These are phyloP conservation scores for Hypoxylon fuscum DNA, from an alignment of 495 filamentous ascomycete genomes.

Conservation along the genomic window DNA sequence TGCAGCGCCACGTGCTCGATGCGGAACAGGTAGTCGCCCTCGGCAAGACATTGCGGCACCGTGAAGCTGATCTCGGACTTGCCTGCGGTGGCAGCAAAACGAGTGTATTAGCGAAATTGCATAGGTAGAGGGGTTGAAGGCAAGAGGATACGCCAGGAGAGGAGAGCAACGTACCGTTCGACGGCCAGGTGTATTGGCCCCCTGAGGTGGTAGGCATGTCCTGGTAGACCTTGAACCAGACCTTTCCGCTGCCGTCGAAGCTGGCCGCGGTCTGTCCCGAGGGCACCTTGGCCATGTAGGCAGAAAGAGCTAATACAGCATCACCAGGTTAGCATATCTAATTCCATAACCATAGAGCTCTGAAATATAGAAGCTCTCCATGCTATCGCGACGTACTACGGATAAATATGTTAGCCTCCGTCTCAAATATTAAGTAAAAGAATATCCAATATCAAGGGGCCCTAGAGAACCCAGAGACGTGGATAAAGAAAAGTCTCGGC, in stretches of 20 bases:
- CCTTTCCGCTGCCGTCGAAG: slow-evolving; percentile 59
- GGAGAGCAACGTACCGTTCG: slow-evolving; percentile 46
- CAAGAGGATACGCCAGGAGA: background rate
- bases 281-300: slow-evolving; percentile 66
- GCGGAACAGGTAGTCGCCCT: slow-evolving; percentile 67
- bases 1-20: slow-evolving; percentile 68
- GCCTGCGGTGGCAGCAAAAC: slow-evolving; percentile 30
- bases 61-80: slow-evolving; percentile 50
- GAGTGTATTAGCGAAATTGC: background rate
- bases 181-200: slow-evolving; percentile 55
- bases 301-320: slow-evolving; percentile 48
- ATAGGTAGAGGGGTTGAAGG: background rate
- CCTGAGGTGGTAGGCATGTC: slow-evolving; percentile 49
- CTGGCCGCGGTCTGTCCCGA: slow-evolving; percentile 52
- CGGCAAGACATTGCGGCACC: slow-evolving; percentile 58
- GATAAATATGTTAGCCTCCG: slow-evolving; percentile 6
- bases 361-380: background rate
- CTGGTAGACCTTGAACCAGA: slow-evolving; percentile 65
- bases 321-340: slow-evolving; percentile 9
- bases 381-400: slow-evolving; percentile 15
- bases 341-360: background rate
- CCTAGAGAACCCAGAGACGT: background rate
- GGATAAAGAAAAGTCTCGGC: background rate
- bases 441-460: background rate
- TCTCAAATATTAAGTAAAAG: background rate